Conservation (phyloP, 345 rosid species). For the Trapa incisa region DNA sequence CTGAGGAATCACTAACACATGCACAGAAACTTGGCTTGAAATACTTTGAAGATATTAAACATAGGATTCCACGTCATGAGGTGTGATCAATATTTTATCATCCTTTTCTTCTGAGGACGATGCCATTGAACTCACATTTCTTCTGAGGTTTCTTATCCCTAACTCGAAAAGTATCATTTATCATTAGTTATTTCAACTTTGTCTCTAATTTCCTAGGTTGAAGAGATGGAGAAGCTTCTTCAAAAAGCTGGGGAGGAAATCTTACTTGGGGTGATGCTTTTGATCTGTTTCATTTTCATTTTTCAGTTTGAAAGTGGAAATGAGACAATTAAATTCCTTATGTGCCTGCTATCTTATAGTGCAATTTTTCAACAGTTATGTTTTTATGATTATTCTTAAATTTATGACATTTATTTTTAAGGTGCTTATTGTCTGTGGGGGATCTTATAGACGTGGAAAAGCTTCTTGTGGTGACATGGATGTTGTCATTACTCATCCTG, state of each 20-base stretch:
- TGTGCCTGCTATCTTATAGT: background rate
- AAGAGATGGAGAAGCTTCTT: conserved; percentile 70
- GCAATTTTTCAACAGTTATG: background rate
- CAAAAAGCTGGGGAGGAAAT: conserved; percentile 60
- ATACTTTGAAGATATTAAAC: conserved; percentile 76
- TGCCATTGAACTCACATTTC: background rate
- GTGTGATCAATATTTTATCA: conserved; percentile 23
- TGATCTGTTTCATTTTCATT: background rate
- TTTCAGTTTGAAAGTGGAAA: background rate
- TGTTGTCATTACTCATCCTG: conserved; percentile 74
- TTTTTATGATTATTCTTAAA: conserved; percentile 2
- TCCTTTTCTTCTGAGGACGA: background rate
- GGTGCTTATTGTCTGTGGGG: conserved; percentile 77
- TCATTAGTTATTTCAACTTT: background rate
- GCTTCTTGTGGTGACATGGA: conserved; percentile 91
- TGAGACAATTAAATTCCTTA: background rate
- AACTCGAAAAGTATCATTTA: background rate
- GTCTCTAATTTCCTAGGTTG: conserved; percentile 32
- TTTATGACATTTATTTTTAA: conserved; percentile 16
- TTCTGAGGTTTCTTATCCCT: background rate
- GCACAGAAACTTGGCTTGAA: conserved; percentile 78
- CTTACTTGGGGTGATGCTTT: conserved; percentile 61
- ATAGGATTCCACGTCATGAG: conserved; percentile 83
- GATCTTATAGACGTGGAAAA: conserved; percentile 95
- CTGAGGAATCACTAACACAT: conserved; percentile 63